Percentiles rank a stretch among this genome's conserved stretches.
Conservation (phyloP, 768 basidiomycete species). For the Nidularia sp. region DNA sequence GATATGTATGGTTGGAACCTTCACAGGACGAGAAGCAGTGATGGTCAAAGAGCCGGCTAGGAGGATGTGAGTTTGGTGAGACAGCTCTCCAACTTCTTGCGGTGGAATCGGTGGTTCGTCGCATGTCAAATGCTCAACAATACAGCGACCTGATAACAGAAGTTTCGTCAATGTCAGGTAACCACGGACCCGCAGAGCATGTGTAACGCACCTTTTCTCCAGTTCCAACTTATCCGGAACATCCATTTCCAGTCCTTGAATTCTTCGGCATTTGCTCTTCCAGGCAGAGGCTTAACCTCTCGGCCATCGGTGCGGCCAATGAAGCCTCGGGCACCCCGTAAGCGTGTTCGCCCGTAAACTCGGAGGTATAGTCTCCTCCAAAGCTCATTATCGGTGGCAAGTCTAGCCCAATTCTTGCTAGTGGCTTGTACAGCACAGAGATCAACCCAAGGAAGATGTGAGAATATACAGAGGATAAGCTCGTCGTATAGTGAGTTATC, state of each 20-base stretch:
- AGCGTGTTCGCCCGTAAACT: conserved; percentile 62
- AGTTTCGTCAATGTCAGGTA: conserved; percentile 7
- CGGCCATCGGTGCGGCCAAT: conserved; percentile 51
- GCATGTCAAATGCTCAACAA: conserved; percentile 31
- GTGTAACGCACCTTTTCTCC: conserved; percentile 60
- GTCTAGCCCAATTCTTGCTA: conserved; percentile 62
- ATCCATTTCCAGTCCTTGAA: conserved; percentile 79
- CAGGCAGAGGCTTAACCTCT: conserved; percentile 56
- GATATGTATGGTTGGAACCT: conserved; percentile 31
- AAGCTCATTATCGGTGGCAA: conserved; percentile 67
- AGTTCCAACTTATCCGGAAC: conserved; percentile 82
- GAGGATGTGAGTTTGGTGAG: conserved; percentile 37
- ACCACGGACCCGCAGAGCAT: background rate
- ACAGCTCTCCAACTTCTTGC: conserved; percentile 4
- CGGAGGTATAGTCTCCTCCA: conserved; percentile 66
- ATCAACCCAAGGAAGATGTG: conserved; percentile 61
- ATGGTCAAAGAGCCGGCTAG: conserved; percentile 60
- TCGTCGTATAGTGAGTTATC: conserved; percentile 69
- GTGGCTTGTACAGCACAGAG: conserved; percentile 62
- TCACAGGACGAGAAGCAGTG: conserved; percentile 38
- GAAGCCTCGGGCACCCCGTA: conserved; percentile 67
- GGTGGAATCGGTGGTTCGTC: background rate
- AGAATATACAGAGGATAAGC: conserved; percentile 70
- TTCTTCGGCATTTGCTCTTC: conserved; percentile 34
- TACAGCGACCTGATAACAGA: conserved; percentile 55